These are phyloP conservation scores for Emmonsia crescens DNA, from an alignment of 2,329 filamentous ascomycete genomes.

Conservation along the genomic window DNA sequence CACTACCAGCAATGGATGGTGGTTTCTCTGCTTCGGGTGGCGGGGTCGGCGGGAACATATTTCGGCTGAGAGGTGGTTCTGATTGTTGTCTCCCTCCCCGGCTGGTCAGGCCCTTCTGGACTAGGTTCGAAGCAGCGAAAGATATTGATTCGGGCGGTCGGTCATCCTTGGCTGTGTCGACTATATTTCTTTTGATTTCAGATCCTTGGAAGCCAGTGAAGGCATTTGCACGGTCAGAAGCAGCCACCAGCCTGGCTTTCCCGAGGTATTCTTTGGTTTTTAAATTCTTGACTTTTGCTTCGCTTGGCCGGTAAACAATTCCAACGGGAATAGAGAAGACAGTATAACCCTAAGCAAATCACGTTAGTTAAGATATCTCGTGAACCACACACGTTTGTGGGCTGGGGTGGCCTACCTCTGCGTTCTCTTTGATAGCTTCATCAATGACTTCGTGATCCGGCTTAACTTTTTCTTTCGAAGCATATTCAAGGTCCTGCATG, in stretches of 20 bases:
- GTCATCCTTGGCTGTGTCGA: constrained; percentile 49
- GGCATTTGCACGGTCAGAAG: constrained; percentile 67
- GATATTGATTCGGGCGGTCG: constrained; percentile 75
- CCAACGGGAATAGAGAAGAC: constrained; percentile 97
- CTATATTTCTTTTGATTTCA: constrained; percentile 51
- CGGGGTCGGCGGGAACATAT: constrained; percentile 94
- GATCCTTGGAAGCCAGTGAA: constrained; percentile 73
- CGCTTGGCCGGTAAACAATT: constrained; percentile 88
- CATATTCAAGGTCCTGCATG: constrained; percentile 81
- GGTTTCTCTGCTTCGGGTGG: constrained; percentile 75
- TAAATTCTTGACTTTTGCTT: constrained; percentile 95
- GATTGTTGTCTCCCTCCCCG: constrained; percentile 65
- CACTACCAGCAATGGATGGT: constrained; percentile 17
- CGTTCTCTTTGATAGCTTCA: constrained; percentile 85
- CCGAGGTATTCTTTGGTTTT: constrained; percentile 97
- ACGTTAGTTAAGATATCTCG: not conserved
- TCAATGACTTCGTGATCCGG: constrained; percentile 97
- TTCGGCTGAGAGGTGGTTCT: constrained; percentile 66
- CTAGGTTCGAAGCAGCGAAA: constrained; percentile 84
- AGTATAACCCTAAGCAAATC: constrained; percentile 64
- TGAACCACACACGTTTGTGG: not conserved
- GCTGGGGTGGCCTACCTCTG: constrained; percentile 53
- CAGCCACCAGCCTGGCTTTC: constrained; percentile 85
- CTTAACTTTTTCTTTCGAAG: constrained; percentile 90
- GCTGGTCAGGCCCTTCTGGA: constrained; percentile 72